Base-by-base conservation (phyloP, 1,284 basidiomycete species). In the Fomitiporia mediterranea region DNA sequence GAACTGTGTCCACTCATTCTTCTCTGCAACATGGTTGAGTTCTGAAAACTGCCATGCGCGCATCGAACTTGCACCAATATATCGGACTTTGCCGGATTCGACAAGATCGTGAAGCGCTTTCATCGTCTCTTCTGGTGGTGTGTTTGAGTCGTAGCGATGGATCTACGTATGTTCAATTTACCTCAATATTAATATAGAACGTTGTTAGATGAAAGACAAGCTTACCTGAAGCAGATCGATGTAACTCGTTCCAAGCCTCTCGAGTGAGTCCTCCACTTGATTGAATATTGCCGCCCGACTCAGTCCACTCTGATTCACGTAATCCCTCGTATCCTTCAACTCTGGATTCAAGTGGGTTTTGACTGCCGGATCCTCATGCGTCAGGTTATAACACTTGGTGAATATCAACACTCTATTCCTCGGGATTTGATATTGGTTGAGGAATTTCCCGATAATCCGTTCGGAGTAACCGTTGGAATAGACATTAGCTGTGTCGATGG, bases 401-500 rank as follows among this genome's bases (percentile, higher is more conserved):
- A 74, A 66, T 55, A 81, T 73, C 44, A 79, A 61, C 15, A 81
- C 60, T 17, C 78, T 73, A 28, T 79, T 71, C 43, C 85, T 74
- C 9, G 81, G 80, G 49, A 87, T 80, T 17, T 79, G 66, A 66
- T 74, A 73, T 67, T 72, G 64, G 55, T 78, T 72, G 59, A 87
- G 71, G 47, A 84, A 84, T 61, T 79, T 78, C 8, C 74, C 82
- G 7, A 78, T 61, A 25, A 78, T 47, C 2, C 66, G 63, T 49
- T 78, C 77, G 0, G 76, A 77, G 54, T 75, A 73, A 5, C 79
- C 78, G 51, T 78, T 76, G 3, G 76, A 78, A 58, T 82, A 82
- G 2, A 77, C 66, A 62, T 85, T 82, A 23, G 83, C 81, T 0
- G 84, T 84, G 61, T 80, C 78, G 57, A 78, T 68, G 15, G 74